phyloP scores from a whole-genome alignment of 176 grass and related monocot species.

The Phragmites australis region DNA sequence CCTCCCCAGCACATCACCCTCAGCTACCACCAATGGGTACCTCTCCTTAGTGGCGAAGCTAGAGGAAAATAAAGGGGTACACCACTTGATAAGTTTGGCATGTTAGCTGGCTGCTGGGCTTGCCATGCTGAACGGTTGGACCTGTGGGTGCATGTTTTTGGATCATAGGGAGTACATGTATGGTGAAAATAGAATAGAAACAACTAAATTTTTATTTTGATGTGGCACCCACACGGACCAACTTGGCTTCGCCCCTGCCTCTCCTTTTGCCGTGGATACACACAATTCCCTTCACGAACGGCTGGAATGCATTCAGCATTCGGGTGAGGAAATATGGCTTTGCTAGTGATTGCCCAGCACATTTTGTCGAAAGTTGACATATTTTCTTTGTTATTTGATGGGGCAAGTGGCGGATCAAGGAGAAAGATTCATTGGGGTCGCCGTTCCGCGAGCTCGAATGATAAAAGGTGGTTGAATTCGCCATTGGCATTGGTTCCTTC shows the following conservation, averaged over 20 bases:
- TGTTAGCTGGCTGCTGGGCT: too few relatives aligned
- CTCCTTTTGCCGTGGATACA: background rate
- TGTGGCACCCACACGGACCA: too few relatives aligned
- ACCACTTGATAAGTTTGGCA: too few relatives aligned
- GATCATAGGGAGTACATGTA: too few relatives aligned
- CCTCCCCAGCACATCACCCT: background rate
- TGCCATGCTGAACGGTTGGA: too few relatives aligned
- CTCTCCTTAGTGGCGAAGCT: too few relatives aligned
- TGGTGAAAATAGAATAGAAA: too few relatives aligned
- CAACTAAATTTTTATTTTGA: too few relatives aligned
- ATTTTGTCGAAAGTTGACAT: background rate
- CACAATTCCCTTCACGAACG: background rate
- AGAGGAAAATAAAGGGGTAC: too few relatives aligned
- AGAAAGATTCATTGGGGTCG: background rate
- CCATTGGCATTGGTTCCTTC: background rate
- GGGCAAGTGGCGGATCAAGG: background rate
- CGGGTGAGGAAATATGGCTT: background rate
- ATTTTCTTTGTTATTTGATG: background rate
- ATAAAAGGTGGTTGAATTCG: too few relatives aligned
- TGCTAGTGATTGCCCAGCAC: background rate
- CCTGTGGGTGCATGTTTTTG: too few relatives aligned
- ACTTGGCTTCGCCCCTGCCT: too few relatives aligned
- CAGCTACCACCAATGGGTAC: background rate
- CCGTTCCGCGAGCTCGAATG: background rate
- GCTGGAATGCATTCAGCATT: background rate